Conservation (phyloP, 78 protist genomes). For the Dictyostelium firmibasis region DNA sequence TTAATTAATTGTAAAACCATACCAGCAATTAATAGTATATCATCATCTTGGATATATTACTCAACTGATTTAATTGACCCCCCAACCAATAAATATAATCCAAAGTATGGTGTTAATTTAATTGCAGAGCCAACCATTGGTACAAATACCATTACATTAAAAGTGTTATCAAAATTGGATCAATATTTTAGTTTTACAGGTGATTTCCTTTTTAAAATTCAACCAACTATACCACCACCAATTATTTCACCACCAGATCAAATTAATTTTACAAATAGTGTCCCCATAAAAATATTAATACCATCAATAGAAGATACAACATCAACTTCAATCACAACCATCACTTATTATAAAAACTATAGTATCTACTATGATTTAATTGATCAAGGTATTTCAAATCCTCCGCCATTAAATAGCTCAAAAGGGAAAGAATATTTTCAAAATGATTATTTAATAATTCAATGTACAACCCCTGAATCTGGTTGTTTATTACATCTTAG, state of each 20-base stretch:
- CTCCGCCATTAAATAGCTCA: background rate
- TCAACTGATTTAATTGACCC: background rate
- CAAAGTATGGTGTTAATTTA: constrained; percentile 3
- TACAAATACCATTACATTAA: background rate
- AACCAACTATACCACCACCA: constrained; percentile 30
- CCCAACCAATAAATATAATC: background rate
- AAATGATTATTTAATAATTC: background rate
- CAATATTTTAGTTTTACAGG: background rate
- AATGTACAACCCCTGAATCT: background rate
- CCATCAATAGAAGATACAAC: background rate
- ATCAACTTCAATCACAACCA: background rate
- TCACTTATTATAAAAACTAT: background rate
- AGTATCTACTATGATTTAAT: background rate
- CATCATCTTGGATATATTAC: constrained; percentile 22
- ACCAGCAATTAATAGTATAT: background rate
- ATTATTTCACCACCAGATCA: background rate
- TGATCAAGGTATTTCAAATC: background rate
- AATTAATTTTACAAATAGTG: constrained; percentile 1
- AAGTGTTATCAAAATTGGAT: background rate
- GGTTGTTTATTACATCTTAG: constrained; percentile 21
- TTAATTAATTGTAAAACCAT: background rate
- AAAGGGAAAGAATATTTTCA: background rate
- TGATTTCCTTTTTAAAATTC: background rate
- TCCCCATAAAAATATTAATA: background rate
- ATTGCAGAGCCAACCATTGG: background rate